Conservation (phyloP, 176 grass and related monocot species). For the Musa acuminata region DNA sequence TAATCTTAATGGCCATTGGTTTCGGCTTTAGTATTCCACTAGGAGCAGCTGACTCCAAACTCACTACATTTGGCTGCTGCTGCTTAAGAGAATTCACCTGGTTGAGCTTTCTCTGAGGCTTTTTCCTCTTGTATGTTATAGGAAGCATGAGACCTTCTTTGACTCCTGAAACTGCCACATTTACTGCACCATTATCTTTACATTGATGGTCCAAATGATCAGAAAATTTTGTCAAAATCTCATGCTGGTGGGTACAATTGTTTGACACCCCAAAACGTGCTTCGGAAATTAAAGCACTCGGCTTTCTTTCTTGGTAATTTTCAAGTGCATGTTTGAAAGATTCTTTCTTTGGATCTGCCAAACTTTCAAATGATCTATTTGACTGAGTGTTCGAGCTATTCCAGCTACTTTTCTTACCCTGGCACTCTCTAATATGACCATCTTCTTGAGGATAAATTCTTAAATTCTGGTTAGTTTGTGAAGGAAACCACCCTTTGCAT, state of each 20-base stretch:
- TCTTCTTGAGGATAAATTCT: slow-evolving; percentile 19
- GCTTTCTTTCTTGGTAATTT: not conserved
- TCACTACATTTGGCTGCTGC: slow-evolving; percentile 16
- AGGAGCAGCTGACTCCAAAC: slow-evolving; percentile 21
- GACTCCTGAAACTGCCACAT: slow-evolving; percentile 15
- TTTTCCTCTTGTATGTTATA: slow-evolving; percentile 69
- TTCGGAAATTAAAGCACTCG: not conserved
- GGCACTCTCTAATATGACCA: slow-evolving; percentile 16
- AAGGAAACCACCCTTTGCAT: slow-evolving; percentile 9
- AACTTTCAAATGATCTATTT: slow-evolving; percentile 30
- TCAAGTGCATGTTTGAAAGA: not conserved
- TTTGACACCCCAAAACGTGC: not conserved
- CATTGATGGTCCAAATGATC: not conserved
- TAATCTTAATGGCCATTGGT: slow-evolving; percentile 36
- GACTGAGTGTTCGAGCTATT: slow-evolving; percentile 27
- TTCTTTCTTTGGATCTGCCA: slow-evolving; percentile 22
- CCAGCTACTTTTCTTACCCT: slow-evolving; percentile 43
- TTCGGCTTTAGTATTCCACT: slow-evolving; percentile 29
- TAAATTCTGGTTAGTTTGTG: slow-evolving; percentile 18
- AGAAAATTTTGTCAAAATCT: slow-evolving; percentile 8
- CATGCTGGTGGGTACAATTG: not conserved
- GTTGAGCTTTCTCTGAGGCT: slow-evolving; percentile 41
- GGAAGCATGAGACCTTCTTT: slow-evolving; percentile 36
- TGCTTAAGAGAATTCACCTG: slow-evolving; percentile 23
- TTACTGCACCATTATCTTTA: slow-evolving; percentile 14